Evolutionary conservation across 495 filamentous ascomycete genomes (phyloP), one percentile per base, ranked within the genome.

Genomic region (Tuber microsphaerosporum): DNA sequence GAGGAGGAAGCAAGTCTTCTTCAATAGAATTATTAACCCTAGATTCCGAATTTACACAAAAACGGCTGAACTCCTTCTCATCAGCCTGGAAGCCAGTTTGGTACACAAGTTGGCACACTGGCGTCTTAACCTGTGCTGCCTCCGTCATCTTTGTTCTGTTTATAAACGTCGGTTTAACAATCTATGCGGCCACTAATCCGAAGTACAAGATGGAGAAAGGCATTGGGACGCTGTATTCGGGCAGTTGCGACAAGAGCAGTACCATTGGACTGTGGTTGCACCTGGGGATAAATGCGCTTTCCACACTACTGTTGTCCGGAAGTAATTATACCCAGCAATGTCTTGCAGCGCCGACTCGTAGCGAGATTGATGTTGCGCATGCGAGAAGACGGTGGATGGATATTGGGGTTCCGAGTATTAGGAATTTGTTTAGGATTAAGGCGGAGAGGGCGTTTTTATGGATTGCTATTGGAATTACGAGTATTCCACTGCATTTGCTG

Each of bases 321-420:
- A 71, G 74, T 7, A 75, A 75, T 42, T 75, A 76, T 31, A 71
- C 75, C 7, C 46, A 45, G 72, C 75, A 76, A 44, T 70, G 51
- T 22, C 43, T 76, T 16, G 46, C 56, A n/a, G 75, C 75, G 5
- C 75, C 75, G 1, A 74, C 75, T 12, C 39, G 72, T 0, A 44
- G 43, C 16, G 72, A 75, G 43, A 45, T 76, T 12, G 72, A 76
- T 61, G 70, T 9, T 14, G 75, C 75, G 7, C 75, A 76, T 71
- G 75, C 43, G 37, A 74, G 72, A 34, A 69, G 56, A 31, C n/a
- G 70, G 14, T 76, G 72, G 75, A 19, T 76, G 39, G 72, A 74
- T 43, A 72, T 76, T 39, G 72, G 75, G 3, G 71, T 76, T 41
- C 69, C 71, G 34, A 73, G 75, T 43, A 39, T 76, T 8, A 73